Evolutionary conservation across 192 early-diverging fungal genomes (phyloP).

Genomic region (Rhizophagus prolifer): DNA sequence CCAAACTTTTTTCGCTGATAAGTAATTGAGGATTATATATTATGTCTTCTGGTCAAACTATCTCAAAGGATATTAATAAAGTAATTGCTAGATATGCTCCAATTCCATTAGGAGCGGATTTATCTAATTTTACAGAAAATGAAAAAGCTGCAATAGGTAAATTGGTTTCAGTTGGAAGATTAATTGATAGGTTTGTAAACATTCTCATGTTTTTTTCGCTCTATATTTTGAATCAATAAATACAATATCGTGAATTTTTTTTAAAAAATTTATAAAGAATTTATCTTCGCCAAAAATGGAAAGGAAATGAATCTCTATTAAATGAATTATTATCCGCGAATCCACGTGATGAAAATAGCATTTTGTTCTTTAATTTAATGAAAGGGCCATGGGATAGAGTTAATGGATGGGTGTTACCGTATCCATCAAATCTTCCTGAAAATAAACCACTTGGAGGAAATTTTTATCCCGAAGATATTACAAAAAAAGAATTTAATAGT

Average conservation of each 20-base stretch:
- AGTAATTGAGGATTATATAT: background rate
- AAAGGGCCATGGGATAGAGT: constrained; percentile 66
- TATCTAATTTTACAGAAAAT: background rate
- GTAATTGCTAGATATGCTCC: background rate
- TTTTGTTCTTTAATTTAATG: constrained; percentile 59
- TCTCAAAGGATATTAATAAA: background rate
- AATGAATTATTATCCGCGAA: constrained; percentile 40
- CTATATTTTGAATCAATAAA: background rate
- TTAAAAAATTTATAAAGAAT: constrained; percentile 30
- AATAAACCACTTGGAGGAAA: constrained; percentile 58
- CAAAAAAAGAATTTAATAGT: constrained; percentile 55
- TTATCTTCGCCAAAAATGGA: constrained; percentile 69
- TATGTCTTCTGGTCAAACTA: background rate
- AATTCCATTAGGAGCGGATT: background rate
- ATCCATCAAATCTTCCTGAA: constrained; percentile 32
- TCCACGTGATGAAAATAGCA: constrained; percentile 42
- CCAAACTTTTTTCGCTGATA: no score
- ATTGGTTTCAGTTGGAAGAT: background rate
- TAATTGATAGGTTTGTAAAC: background rate
- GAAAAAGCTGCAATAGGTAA: background rate
- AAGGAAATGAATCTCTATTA: constrained; percentile 55
- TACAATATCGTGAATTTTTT: background rate
- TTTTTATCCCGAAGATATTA: constrained; percentile 75
- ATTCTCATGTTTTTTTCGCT: background rate
- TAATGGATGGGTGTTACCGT: constrained; percentile 21